Evolutionary conservation across 1,284 basidiomycete species (phyloP).

Genomic region (Leccinum variabile): DNA sequence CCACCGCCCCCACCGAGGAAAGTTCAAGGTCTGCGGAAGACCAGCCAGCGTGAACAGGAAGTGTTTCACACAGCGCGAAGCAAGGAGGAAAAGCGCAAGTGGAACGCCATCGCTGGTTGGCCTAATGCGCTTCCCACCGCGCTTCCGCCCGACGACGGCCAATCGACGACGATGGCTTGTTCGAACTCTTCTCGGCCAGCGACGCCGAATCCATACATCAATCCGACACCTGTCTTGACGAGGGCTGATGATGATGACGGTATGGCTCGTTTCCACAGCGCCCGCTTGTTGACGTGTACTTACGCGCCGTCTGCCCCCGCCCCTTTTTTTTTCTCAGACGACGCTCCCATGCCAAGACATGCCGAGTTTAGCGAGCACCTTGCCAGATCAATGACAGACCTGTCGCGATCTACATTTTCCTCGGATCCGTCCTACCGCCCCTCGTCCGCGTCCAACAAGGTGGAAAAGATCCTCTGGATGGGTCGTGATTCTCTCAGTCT

Average conservation of each 20-base stretch:
- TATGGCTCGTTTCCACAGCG: constrained; percentile 13
- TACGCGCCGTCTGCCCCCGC: not conserved
- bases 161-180: constrained; percentile 4
- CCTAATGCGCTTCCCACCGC: constrained; percentile 17
- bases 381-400: not conserved
- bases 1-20: constrained; percentile 34
- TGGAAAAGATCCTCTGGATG: constrained; percentile 39
- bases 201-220: constrained; percentile 35
- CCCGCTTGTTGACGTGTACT: not conserved
- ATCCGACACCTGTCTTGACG: constrained; percentile 29
- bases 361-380: not conserved
- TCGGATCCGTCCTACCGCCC: constrained; percentile 19
- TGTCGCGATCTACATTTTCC: constrained; percentile 1
- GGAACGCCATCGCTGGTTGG: constrained; percentile 17
- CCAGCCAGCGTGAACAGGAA: constrained; percentile 17
- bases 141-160: constrained; percentile 7
- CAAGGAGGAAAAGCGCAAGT: constrained; percentile 21
- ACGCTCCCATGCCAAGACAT: constrained; percentile 16
- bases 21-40: constrained; percentile 14
- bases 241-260: constrained; percentile 14
- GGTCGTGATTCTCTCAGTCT: constrained; percentile 33
- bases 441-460: constrained; percentile 31
- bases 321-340: constrained; percentile 14
- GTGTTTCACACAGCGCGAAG: constrained; percentile 13
- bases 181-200: constrained; percentile 21